Conservation (phyloP, 2,329 filamentous ascomycete species). For the Endothia cerciana region DNA sequence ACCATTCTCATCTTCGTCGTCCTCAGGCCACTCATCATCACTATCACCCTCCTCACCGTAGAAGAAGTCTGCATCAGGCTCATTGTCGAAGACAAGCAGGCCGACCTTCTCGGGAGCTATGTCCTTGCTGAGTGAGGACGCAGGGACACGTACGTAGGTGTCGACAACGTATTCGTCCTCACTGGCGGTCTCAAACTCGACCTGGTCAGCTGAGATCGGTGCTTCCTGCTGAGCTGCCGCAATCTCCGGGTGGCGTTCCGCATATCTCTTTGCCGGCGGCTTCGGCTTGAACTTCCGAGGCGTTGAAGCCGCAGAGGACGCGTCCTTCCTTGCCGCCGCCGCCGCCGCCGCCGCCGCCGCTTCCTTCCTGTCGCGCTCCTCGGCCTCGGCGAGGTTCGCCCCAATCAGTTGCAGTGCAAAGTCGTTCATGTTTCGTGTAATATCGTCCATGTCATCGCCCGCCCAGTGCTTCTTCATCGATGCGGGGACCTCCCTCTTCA, state of each 20-base stretch:
- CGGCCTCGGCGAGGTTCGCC: slow-evolving; percentile 53
- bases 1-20: slow-evolving; percentile 71
- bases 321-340: slow-evolving; percentile 28
- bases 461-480: slow-evolving; percentile 40
- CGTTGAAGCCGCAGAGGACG: slow-evolving; percentile 31
- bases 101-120: slow-evolving; percentile 57
- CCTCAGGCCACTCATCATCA: slow-evolving; percentile 59
- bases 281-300: slow-evolving; percentile 58
- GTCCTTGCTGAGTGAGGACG: slow-evolving; percentile 50
- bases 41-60: slow-evolving; percentile 65
- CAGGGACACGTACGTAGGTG: slow-evolving; percentile 65
- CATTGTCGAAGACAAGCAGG: slow-evolving; percentile 59
- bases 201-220: slow-evolving; percentile 22
- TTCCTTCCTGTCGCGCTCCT: slow-evolving; percentile 38
- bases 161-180: slow-evolving; percentile 67
- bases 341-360: slow-evolving; percentile 14
- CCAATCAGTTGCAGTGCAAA: slow-evolving; percentile 64
- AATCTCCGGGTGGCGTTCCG: slow-evolving; percentile 57
- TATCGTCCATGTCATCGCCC: slow-evolving; percentile 51
- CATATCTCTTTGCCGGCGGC: slow-evolving; percentile 56
- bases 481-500: slow-evolving; percentile 35
- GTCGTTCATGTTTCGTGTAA: slow-evolving; percentile 59
- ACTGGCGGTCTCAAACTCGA: slow-evolving; percentile 38
- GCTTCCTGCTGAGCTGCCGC: slow-evolving; percentile 30
- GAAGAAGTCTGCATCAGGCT: slow-evolving; percentile 64